Evolutionary conservation across 345 rosid genomes (phyloP).

Genomic region (Chamaenerion angustifolium): DNA sequence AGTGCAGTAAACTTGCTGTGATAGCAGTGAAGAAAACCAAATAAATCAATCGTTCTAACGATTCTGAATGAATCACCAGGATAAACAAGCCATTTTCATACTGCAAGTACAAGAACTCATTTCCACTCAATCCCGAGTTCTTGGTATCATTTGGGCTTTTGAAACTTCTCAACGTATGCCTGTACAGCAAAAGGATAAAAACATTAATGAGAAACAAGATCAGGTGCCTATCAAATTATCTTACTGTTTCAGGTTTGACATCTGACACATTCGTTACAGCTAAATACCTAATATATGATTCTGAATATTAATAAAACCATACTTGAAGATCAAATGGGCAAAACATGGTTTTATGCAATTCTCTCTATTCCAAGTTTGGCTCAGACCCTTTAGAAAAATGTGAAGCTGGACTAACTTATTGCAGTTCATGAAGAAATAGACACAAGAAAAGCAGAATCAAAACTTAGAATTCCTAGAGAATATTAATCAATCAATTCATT

Average conservation of each 20-base stretch:
- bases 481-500: neutral
- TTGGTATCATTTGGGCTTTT: neutral
- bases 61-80: no score
- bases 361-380: neutral
- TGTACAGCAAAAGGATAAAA: neutral
- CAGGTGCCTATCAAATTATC: neutral
- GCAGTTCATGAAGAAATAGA: neutral
- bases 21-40: no score
- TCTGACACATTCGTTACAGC: no score
- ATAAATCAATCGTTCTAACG: no score
- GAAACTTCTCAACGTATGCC: no score
- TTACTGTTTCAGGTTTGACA: neutral
- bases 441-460: neutral
- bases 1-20: no score
- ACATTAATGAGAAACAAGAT: neutral
- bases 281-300: no score
- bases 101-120: no score
- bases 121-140: slow-evolving; percentile 3
- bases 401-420: neutral
- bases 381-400: neutral
- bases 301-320: no score
- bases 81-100: no score
- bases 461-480: neutral
- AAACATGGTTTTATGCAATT: no score
- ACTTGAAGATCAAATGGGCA: no score